Evolutionary conservation across 83 land plant genomes (phyloP).

Genomic region (Diphasiastrum complanatum): DNA sequence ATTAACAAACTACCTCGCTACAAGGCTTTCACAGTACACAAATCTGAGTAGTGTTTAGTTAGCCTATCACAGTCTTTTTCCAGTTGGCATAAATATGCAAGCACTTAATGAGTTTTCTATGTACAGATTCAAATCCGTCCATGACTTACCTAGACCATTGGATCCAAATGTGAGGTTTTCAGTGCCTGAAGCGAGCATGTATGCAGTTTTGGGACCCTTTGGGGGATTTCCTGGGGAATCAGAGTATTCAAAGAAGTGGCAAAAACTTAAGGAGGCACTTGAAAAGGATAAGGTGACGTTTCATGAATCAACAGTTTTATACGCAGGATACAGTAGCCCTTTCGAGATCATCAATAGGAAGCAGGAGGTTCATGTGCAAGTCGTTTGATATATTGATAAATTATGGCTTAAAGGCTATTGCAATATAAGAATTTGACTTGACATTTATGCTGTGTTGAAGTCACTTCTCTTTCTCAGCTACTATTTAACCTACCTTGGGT

Average conservation of each 20-base stretch:
- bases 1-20: too few relatives aligned
- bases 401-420: too few relatives aligned
- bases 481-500: too few relatives aligned
- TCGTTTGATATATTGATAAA: too few relatives aligned
- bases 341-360: conserved; percentile 28
- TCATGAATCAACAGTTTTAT: conserved; percentile 12
- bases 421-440: too few relatives aligned
- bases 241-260: conserved; percentile 18
- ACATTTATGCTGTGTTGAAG: too few relatives aligned
- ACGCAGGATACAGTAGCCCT: conserved; percentile 34
- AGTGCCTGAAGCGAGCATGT: conserved; percentile 5
- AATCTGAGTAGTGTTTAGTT: too few relatives aligned
- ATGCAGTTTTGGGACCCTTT: conserved; percentile 26
- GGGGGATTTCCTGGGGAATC: conserved; percentile 25
- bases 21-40: too few relatives aligned
- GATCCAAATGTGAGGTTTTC: conserved; percentile 15
- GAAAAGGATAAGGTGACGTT: conserved; percentile 23
- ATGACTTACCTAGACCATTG: conserved; percentile 25
- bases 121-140: conserved; percentile 25
- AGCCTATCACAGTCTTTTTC: too few relatives aligned
- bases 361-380: conserved; percentile 37
- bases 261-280: conserved; percentile 15
- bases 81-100: too few relatives aligned
- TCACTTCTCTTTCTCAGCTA: too few relatives aligned
- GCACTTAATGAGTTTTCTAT: background rate